Evolutionary conservation across 169 alveolate genomes (phyloP).

Genomic region (Perkinsus olseni): DNA sequence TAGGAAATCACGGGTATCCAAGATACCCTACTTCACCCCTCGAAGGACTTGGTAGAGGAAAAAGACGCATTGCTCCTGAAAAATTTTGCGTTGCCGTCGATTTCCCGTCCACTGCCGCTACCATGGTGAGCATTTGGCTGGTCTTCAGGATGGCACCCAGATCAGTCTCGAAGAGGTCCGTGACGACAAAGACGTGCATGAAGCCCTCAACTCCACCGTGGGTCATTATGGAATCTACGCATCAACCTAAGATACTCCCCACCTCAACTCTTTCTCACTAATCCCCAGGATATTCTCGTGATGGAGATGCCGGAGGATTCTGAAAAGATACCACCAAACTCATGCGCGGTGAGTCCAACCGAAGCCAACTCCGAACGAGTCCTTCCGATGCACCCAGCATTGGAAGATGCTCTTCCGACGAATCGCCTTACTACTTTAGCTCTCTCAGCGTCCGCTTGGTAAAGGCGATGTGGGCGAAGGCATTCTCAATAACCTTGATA

Average conservation of each 20-base stretch:
- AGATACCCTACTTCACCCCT: constrained; percentile 38
- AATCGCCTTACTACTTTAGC: constrained; percentile 13
- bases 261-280: background rate
- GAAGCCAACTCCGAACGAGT: too few relatives aligned
- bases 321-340: too few relatives aligned
- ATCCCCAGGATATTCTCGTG: constrained; percentile 39
- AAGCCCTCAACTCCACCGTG: constrained; percentile 22
- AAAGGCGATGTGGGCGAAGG: constrained; percentile 37
- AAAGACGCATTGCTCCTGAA: constrained; percentile 69
- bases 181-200: constrained; percentile 64
- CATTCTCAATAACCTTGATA: constrained; percentile 41
- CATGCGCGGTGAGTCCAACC: too few relatives aligned
- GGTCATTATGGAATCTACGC: background rate
- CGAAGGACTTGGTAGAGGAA: constrained; percentile 64
- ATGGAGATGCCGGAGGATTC: constrained; percentile 27
- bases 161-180: constrained; percentile 75
- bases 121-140: constrained; percentile 49
- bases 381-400: too few relatives aligned
- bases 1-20: background rate
- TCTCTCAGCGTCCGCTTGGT: constrained; percentile 51
- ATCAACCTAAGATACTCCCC: background rate
- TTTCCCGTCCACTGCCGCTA: background rate
- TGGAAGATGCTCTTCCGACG: too few relatives aligned
- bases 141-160: constrained; percentile 64
- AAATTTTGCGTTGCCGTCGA: background rate